Conservation (phyloP, 495 filamentous ascomycete species). For the Penicillium waksmanii region DNA sequence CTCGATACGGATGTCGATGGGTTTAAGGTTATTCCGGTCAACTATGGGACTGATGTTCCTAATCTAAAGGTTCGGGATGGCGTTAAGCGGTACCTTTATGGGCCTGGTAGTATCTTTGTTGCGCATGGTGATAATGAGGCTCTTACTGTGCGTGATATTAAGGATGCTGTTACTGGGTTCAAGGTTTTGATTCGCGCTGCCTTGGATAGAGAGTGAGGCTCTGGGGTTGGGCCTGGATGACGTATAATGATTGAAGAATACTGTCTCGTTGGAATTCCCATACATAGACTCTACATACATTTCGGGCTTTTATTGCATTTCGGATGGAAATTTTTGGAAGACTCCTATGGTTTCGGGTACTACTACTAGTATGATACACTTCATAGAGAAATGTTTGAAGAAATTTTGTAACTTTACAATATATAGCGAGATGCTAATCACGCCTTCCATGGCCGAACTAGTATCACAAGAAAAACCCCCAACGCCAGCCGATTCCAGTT, state of each 20-base stretch:
- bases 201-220: conserved; percentile 39
- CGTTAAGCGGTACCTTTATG: conserved; percentile 85
- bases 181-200: conserved; percentile 69
- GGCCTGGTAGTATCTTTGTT: conserved; percentile 84
- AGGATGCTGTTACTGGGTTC: conserved; percentile 71
- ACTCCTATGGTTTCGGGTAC: too few species aligned
- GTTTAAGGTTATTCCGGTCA: conserved; percentile 77
- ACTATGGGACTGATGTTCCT: conserved; percentile 92
- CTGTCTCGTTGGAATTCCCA: background rate
- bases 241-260: background rate
- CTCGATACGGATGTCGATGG: conserved; percentile 80
- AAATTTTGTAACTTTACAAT: background rate
- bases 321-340: too few species aligned
- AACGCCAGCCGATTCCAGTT: background rate
- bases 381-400: background rate
- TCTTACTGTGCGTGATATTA: conserved; percentile 68
- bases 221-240: background rate
- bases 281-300: too few species aligned
- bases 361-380: too few species aligned
- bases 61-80: conserved; percentile 57
- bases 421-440: background rate
- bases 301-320: too few species aligned
- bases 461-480: conserved; percentile 1
- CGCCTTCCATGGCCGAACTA: background rate
- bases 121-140: conserved; percentile 88